These are phyloP conservation scores for Nakataea oryzae DNA, from an alignment of 2,329 filamentous ascomycete species.

Conservation along the genomic window DNA sequence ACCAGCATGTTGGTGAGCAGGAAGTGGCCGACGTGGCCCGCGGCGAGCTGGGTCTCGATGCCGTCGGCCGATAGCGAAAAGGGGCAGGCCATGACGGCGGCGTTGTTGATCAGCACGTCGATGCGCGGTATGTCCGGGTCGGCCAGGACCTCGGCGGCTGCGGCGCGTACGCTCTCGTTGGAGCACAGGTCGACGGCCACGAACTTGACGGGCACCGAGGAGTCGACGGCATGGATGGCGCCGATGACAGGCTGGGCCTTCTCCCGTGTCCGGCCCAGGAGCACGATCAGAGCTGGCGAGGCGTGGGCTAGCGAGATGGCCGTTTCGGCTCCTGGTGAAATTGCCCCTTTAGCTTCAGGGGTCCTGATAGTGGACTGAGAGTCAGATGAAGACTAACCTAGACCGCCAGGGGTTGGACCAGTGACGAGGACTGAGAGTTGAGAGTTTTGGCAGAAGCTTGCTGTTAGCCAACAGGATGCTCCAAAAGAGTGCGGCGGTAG, in stretches of 20 bases:
- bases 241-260: constrained; percentile 4
- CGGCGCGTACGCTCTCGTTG: constrained; percentile 22
- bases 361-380: not conserved
- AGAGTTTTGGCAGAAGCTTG: not conserved
- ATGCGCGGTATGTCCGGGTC: constrained; percentile 19
- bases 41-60: constrained; percentile 31
- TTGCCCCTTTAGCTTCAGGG: not conserved
- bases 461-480: not conserved
- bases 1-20: constrained; percentile 36
- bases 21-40: constrained; percentile 40
- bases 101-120: constrained; percentile 30
- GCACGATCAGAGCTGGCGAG: constrained; percentile 8
- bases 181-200: constrained; percentile 25
- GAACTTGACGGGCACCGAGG: constrained; percentile 14
- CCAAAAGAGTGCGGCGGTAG: not conserved
- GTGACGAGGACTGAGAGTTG: constrained; percentile 12
- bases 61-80: constrained; percentile 23
- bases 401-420: constrained; percentile 6
- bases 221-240: constrained; percentile 21
- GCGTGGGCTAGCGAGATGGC: constrained; percentile 7
- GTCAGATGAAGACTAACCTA: not conserved
- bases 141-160: constrained; percentile 20
- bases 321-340: constrained; percentile 1
- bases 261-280: constrained; percentile 2
- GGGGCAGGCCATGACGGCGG: constrained; percentile 22